Evolutionary conservation across 2,329 filamentous ascomycete genomes (phyloP), one percentile per base, ranked within the genome.

Genomic region (Colletotrichum incanum): DNA sequence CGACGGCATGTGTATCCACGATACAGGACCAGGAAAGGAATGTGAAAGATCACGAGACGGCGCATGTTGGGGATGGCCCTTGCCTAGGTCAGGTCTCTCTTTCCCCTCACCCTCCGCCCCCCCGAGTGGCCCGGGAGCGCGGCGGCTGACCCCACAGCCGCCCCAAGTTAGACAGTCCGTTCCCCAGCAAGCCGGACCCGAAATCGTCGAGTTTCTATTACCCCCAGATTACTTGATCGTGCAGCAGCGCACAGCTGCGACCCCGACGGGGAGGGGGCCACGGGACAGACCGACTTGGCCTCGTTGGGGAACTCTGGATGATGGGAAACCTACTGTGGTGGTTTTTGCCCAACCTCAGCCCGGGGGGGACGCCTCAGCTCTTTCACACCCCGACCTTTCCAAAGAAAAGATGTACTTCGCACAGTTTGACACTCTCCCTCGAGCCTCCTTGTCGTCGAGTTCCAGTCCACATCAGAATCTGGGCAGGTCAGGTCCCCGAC

Each of bases 141-240:
- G 65, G 67, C 71, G 67, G 71, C 66, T 73, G 67, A 66, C 71
- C 61, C 71, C 71, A 66, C 67, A 41, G 59, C 60, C 60, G 71
- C 71, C 65, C 50, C 50, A 56, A 47, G 49, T 26, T 23, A 52
- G 26, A 28, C 26, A 52, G 26, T 28, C 26, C 49, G 49, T 52
- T 52, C 26, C 26, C n/a, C 66, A 64, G 66, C 65, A 39, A n/a
- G 50, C 60, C 47, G 65, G 45, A 7, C 50, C 67, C 61, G 50
- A 43, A 54, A 64, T 23, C 18, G 16, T 54, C 54, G 31, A 67
- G 73, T 75, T 75, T 75, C 67, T 64, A 75, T 75, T 75, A 75
- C 74, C 74, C 74, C 73, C 74, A 73, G 59, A 73, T 75, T 75
- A 74, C 74, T 74, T 74, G 70, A 74, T 74, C 65, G 70, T 74